phyloP scores from a whole-genome alignment of 805 yeast species.

The Saccharomycopsis sp. region DNA sequence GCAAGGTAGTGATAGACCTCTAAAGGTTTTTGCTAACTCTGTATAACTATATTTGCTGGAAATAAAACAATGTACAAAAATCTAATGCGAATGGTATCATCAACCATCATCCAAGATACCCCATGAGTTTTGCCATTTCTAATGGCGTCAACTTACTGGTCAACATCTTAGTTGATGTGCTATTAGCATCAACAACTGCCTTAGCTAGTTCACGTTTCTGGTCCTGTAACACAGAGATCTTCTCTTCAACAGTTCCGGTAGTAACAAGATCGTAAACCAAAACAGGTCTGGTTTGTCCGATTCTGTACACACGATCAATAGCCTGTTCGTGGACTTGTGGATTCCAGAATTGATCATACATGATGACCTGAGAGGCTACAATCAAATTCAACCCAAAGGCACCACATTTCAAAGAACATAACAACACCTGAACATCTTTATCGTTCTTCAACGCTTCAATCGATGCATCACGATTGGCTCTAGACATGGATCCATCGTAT shows the following conservation, averaged over 20 bases:
- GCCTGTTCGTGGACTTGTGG: conserved; percentile 47
- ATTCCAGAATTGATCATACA: conserved; percentile 46
- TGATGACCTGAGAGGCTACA: conserved; percentile 35
- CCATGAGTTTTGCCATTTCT: conserved; percentile 21
- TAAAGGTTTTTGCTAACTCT: too few species aligned
- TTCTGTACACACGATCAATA: conserved; percentile 43
- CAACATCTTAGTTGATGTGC: conserved; percentile 11
- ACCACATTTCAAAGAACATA: conserved; percentile 40
- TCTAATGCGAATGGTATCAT: too few species aligned
- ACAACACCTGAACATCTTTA: conserved; percentile 27
- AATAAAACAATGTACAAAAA: too few species aligned
- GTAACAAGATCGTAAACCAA: conserved; percentile 39
- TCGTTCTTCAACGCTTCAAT: conserved; percentile 26
- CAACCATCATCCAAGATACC: conserved; percentile 12
- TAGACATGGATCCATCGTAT: conserved; percentile 30
- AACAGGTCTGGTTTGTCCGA: conserved; percentile 40
- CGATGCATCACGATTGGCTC: conserved; percentile 24
- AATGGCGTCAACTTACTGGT: conserved; percentile 17
- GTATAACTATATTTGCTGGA: too few species aligned
- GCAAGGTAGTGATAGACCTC: too few species aligned
- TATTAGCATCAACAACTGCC: conserved; percentile 28
- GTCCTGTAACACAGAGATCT: conserved; percentile 31
- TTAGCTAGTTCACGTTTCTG: conserved; percentile 31
- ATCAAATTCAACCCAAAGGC: conserved; percentile 41
- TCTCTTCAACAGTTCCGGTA: conserved; percentile 35